Evolutionary conservation across 176 grass and related monocot species (phyloP).

Genomic region (Avena sativa): DNA sequence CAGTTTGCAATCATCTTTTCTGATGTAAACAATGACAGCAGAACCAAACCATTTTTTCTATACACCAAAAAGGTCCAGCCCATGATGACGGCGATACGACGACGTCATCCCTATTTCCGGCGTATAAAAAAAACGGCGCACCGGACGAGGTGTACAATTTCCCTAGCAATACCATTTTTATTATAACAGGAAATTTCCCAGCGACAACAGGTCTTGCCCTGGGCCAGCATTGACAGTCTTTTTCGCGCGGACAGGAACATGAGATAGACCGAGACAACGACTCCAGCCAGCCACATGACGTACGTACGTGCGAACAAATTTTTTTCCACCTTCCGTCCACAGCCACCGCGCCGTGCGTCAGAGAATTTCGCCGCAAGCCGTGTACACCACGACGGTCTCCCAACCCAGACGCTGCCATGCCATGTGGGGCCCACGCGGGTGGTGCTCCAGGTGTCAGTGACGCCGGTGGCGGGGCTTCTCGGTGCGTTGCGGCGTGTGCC

Average conservation of each 20-base stretch:
- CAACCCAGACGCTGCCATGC: neutral
- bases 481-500: neutral
- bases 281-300: slow-evolving; percentile 28
- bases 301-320: neutral
- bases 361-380: too few relatives aligned
- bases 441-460: neutral
- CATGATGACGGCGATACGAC: neutral
- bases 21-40: too few relatives aligned
- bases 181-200: neutral
- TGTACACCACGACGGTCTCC: neutral
- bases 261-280: neutral
- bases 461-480: neutral
- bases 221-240: neutral
- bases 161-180: neutral
- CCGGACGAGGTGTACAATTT: neutral
- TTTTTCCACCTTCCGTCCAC: neutral
- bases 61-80: too few relatives aligned
- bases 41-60: neutral
- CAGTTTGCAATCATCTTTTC: slow-evolving; percentile 9
- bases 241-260: neutral
- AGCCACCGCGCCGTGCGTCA: neutral
- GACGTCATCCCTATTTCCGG: neutral
- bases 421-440: neutral
- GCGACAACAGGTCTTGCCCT: neutral
- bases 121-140: slow-evolving; percentile 14